Conservation (phyloP, 805 yeast species). For the Zygosaccharomyces kombuchaensis region DNA sequence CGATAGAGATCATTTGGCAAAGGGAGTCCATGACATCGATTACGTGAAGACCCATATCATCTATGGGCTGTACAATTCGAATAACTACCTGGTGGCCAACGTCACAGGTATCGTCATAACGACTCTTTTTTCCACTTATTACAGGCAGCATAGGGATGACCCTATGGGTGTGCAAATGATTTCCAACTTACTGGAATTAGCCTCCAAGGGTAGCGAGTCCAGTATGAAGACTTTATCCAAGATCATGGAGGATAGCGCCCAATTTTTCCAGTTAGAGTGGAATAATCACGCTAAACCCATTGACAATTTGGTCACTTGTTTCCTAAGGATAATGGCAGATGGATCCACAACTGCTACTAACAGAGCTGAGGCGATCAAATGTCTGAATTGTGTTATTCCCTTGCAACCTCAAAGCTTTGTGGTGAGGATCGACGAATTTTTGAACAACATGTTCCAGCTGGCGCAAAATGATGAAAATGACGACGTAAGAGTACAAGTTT, state of each 20-base stretch:
- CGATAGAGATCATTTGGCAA: slow-evolving; percentile 35
- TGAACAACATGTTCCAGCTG: slow-evolving; percentile 59
- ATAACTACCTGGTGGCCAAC: slow-evolving; percentile 56
- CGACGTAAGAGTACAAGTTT: slow-evolving; percentile 66
- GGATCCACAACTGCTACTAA: slow-evolving; percentile 40
- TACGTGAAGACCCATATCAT: slow-evolving; percentile 44
- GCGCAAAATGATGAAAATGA: slow-evolving; percentile 56
- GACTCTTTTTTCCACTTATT: slow-evolving; percentile 57
- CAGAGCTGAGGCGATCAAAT: slow-evolving; percentile 58
- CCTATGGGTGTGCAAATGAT: slow-evolving; percentile 58
- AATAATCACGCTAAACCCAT: slow-evolving; percentile 56
- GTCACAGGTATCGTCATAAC: slow-evolving; percentile 91
- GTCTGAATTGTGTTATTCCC: slow-evolving; percentile 73
- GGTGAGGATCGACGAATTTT: slow-evolving; percentile 59
- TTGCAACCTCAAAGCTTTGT: slow-evolving; percentile 62
- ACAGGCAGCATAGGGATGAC: slow-evolving; percentile 35
- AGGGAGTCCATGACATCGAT: slow-evolving; percentile 34
- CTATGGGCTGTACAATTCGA: slow-evolving; percentile 36
- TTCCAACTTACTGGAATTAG: slow-evolving; percentile 62
- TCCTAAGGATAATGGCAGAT: slow-evolving; percentile 50
- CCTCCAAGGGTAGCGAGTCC: slow-evolving; percentile 43
- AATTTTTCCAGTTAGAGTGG: slow-evolving; percentile 58
- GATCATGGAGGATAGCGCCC: slow-evolving; percentile 84
- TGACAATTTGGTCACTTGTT: slow-evolving; percentile 59
- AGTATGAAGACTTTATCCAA: slow-evolving; percentile 70